Base-by-base conservation (phyloP, 1,284 basidiomycete species). In the Lignosus rhinocerotis region DNA sequence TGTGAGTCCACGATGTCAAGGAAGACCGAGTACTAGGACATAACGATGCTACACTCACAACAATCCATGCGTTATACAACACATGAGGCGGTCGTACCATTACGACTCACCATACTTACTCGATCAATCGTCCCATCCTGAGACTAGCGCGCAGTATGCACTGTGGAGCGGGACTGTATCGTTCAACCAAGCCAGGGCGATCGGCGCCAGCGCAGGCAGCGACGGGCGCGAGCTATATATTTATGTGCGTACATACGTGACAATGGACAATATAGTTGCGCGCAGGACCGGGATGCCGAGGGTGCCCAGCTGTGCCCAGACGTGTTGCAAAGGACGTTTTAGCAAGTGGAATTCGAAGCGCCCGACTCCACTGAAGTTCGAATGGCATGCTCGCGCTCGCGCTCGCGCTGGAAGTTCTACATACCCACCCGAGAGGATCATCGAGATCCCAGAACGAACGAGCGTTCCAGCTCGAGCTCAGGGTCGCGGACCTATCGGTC, bases 281-380 rank as follows among this genome's bases (percentile, higher is more conserved):
- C 16, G 2, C 51, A 60, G 58, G 58, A 34, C 54, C 58, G 58
- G 46, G 11, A 4, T 14, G 17, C 54, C 58, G 58, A 56, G 58
- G 50, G 51, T 38, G 25, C 25, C 25, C 25, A 25, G 25, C 2
- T 4, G 51, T 38, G 25, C 25, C 25, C 25, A 25, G 25, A 25
- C 25, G 25, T 25, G 25, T 25, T 25, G 25, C 25, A 25, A 17
- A 42, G 8, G 17, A 8, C 39, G 39, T 42, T 42, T 17, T 17
- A 8, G n/a, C 14, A 12, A 16, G 39, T n/a, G 8, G 39, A n/a
- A n/a, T n/a, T n/a, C n/a, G n/a, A 17, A 12, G 14, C 8, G 14
- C 39, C 39, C 36, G 36, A 16, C 6, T 16, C 36, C 36, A 38
- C n/a, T n/a, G n/a, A n/a, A n/a, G n/a, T n/a, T n/a, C n/a, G n/a